phyloP scores from a whole-genome alignment of 768 basidiomycete species.

The Pulveroboletus sp. region DNA sequence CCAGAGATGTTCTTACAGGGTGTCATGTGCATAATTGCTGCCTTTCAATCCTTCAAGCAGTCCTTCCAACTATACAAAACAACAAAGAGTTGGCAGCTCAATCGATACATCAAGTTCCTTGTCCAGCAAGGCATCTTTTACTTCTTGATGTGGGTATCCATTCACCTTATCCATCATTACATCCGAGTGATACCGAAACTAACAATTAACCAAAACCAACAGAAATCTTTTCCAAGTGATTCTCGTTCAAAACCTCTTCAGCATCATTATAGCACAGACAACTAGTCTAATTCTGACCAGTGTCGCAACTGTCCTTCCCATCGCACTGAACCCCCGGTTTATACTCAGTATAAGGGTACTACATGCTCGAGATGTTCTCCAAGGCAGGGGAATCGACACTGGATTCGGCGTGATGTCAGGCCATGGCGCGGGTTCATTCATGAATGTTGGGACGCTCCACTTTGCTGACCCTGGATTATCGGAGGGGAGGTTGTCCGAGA shows the following conservation, averaged over 20 bases:
- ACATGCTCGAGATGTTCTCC: neutral
- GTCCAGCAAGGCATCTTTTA: constrained; percentile 7
- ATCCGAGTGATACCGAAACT: neutral
- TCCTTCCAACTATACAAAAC: neutral
- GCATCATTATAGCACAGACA: neutral
- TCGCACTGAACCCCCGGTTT: constrained; percentile 2
- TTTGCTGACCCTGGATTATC: neutral
- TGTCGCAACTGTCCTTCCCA: neutral
- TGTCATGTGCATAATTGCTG: constrained; percentile 5
- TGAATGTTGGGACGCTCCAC: neutral
- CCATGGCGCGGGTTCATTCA: too few species aligned
- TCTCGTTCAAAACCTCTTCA: neutral
- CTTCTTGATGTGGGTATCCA: constrained; percentile 2
- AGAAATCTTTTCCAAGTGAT: constrained; percentile 1
- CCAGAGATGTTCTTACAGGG: constrained; percentile 1
- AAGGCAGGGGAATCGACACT: neutral
- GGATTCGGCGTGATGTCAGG: constrained; percentile 2
- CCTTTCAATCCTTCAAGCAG: neutral
- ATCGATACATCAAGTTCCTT: constrained; percentile 7
- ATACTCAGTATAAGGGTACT: constrained; percentile 4
- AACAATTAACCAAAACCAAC: neutral
- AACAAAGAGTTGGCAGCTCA: constrained; percentile 3
- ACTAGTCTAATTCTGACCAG: neutral
- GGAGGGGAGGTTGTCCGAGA: neutral
- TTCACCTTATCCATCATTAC: too few species aligned